Evolutionary conservation across 768 basidiomycete genomes (phyloP), one percentile per base, ranked within the genome.

Genomic region (Pholiota conissans): DNA sequence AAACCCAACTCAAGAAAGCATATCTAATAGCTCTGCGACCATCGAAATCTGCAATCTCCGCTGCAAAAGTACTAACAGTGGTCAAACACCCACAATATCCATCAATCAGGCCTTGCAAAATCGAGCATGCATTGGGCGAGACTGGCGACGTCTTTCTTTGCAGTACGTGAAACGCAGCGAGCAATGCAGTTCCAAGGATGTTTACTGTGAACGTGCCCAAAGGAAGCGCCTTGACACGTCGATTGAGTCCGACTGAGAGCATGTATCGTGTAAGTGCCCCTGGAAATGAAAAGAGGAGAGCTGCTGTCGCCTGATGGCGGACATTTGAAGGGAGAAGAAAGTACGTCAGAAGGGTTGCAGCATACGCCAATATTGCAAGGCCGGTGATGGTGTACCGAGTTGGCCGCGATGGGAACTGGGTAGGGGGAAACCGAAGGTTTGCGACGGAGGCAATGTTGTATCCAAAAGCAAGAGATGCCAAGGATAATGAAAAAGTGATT

Each of bases 51-150:
- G 77, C 73, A 20, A 91, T 69, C 69, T 99, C 97, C 8, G 87
- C 87, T 1, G 86, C 89, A 67, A 98, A 96, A 16, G 95, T 98
- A 70, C 91, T 93, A 63, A 99, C 82, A 1, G 97, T 99, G 1
- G 90, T 95, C 63, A 98, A 77, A 74, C 93, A 95, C 10, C 95
- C 97, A 68, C 95, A 98, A 68, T 93, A 98, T 6, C 97, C 97
- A 68, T 98, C 93, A 22, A 79, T 77, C 34, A 98, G 73, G 1
- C 93, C 95, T 67, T 91, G 88, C 39, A 98, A 71, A 18, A 93
- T 76, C 24, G 82, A 78, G 67, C 95, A 97, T 30, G 82, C 78
- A 57, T 79, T 73, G 20, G 72, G 68, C 1, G 87, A 82, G 7
- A 76, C 69, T 10, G 80, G 75, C 30, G 72, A 59, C 30, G 69